Evolutionary conservation across 169 alveolate genomes (phyloP), one percentile per base, ranked within the genome.

Genomic region (Plasmodium cynomolgi): DNA sequence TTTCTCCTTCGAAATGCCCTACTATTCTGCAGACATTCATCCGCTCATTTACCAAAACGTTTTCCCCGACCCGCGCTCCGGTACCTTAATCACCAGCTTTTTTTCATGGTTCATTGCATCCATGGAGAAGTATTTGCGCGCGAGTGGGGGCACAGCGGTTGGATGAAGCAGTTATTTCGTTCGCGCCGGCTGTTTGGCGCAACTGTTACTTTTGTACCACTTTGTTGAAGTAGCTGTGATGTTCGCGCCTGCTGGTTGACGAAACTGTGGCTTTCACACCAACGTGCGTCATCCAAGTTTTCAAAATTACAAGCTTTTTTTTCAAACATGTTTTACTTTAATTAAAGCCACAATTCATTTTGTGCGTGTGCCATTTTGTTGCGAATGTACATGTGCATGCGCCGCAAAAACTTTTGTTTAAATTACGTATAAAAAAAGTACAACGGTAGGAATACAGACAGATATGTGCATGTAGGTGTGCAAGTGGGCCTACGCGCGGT

Each of bases 1-100:
- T 71, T 90, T 90, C 29, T 90, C 94, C 54, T 90, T 81, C 34
- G 91, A 90, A 71, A 68, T 81, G 54, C 94, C 94, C 1, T 81
- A 37, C 62, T 81, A 90, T 31, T 56, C 91, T 62, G 90, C 91
- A 23, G 94, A 90, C 34, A 90, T 90, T n/a, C 94, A 81, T 29
- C 94, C 94, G 7, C 72, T 81, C 3, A 56, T 90, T 41, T 90
- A 90, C 23, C 94, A 90, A 71, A 58, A 90, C n/a, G 44, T 62
- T 20, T 90, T 81, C 54, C 84, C 90, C 34, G 91, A 81, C 73
- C 54, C 68, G 37, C 58, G 83, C 31, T 81, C 91, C 20, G 79
- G 47, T 17, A 41, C 62, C 5, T 80, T 90, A 81, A 44, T 81
- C 34, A 79, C 47, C 29, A 81, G 50, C 7, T 90, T 90, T 50